Evolutionary conservation across 768 basidiomycete genomes (phyloP), one percentile per base, ranked within the genome.

Genomic region (Lentinula aciculospora): DNA sequence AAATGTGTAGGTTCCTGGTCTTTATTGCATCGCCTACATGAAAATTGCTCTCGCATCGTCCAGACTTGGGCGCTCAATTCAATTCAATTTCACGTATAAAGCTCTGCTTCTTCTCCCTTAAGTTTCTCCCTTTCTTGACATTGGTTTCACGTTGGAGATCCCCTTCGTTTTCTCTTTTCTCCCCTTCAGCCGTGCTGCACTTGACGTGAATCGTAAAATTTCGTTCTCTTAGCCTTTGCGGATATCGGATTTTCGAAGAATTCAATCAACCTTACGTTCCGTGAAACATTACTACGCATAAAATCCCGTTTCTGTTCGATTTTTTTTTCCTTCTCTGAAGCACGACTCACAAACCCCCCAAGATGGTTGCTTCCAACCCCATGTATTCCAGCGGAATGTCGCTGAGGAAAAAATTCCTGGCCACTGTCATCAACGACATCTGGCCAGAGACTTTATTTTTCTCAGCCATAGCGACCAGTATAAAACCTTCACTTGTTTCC

Each of bases 381-480:
- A 62, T 71, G 12, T 69, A 72, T 60, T 60, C 56, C 4, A 69
- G 69, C 17, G 63, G 65, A 21, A 69, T 66, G 63, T 64, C 68
- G 31, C 56, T 71, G 56, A 71, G 56, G 44, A 57, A 71, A 60
- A 75, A 74, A 64, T 72, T 76, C 60, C 64, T 68, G 54, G 71
- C 74, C 1, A 78, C 76, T 60, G 81, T 86, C 58, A 70, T 85
- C 56, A 83, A 85, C 62, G 82, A 84, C 65, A 82, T 84, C n/a
- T 85, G 81, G 81, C 81, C 81, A 1, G 81, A 84, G 61, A 78
- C 81, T 19, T 34, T 79, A 0, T 84, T 88, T 72, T 88, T 88
- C 71, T 75, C 80, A 0, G 66, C 76, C 4, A 65, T 87, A n/a
- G 80, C 84, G 2, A 74, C 79, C 0, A 81, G 85, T 86, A 64